Base-by-base conservation (phyloP, 2,329 filamentous ascomycete species). In the Raffaelea albimanens region DNA sequence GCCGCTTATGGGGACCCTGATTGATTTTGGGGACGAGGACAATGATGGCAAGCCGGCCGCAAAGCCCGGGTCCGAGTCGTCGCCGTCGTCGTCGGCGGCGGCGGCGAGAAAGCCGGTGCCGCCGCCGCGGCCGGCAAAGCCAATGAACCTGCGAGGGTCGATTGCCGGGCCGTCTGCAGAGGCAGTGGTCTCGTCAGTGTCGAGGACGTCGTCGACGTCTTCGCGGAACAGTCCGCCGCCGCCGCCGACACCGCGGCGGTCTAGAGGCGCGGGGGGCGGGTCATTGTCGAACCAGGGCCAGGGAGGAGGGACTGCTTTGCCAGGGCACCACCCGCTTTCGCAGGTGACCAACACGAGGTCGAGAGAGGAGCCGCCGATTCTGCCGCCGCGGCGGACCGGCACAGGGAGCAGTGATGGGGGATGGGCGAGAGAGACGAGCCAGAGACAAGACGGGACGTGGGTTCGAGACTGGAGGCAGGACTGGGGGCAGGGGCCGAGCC, bases 121-220 rank as follows among this genome's bases (percentile, higher is more conserved):
- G 5, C 78, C 78, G 1, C 77, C 76, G 9, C 71, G 74, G 13
- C 80, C 80, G 1, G 63, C 62, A 4, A 84, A 84, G 58, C 80
- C 80, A 0, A 58, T 66, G 0, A 70, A 77, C 1, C 61, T 84
- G 75, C 53, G 53, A 61, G 4, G 63, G 66, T 0, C 68, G 69
- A 3, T 62, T 64, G 0, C 67, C 68, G n/a, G n/a, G n/a, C n/a
- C n/a, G n/a, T 29, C 46, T 18, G 33, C 43, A 5, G 13, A 1
- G 54, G 63, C 42, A 50, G 10, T 10, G 5, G 14, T 11, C 3
- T 34, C 44, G 5, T 20, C 20, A 36, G 20, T 21, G n/a, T 18
- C 38, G 39, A 20, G 33, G 23, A 25, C 36, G 1, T 34, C 48
- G 22, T 7, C 48, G 50, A 20, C 51, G 5, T 16, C 31, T 18